Percentiles rank a stretch among this genome's conserved stretches.
phyloP scores from a whole-genome alignment of 1,284 basidiomycete genomes.

The Chalciporus piperatoides region DNA sequence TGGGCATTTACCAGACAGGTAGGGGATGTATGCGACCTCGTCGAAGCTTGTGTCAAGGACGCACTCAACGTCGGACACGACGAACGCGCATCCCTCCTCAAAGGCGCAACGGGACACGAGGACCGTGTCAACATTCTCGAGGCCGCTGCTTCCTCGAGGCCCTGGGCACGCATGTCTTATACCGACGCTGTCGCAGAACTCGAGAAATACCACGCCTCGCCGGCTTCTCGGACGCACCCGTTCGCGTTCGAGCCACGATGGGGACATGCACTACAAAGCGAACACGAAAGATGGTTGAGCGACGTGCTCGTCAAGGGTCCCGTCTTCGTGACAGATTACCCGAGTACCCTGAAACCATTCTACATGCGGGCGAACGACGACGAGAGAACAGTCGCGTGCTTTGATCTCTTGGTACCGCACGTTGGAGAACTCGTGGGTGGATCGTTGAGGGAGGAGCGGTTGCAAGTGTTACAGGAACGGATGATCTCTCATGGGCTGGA shows the following conservation, averaged over 20 bases:
- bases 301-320: slow-evolving; percentile 66
- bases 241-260: slow-evolving; percentile 64
- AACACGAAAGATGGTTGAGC: slow-evolving; percentile 92
- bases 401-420: slow-evolving; percentile 87
- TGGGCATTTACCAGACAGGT: slow-evolving; percentile 59
- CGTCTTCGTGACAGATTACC: slow-evolving; percentile 92
- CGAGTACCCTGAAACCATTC: slow-evolving; percentile 82
- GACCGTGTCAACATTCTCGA: slow-evolving; percentile 28
- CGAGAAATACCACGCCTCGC: slow-evolving; percentile 35
- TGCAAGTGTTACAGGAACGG: slow-evolving; percentile 49
- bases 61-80: slow-evolving; percentile 35
- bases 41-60: slow-evolving; percentile 63
- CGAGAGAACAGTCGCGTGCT: slow-evolving; percentile 77
- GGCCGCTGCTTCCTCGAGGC: slow-evolving; percentile 33
- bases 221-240: slow-evolving; percentile 18
- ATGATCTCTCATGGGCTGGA: slow-evolving; percentile 52
- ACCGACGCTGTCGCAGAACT: slow-evolving; percentile 71
- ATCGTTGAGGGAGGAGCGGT: slow-evolving; percentile 83
- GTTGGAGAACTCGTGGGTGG: slow-evolving; percentile 93
- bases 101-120: slow-evolving; percentile 30
- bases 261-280: slow-evolving; percentile 76
- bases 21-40: slow-evolving; percentile 62
- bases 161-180: slow-evolving; percentile 81
- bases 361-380: slow-evolving; percentile 80
- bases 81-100: slow-evolving; percentile 39